Evolutionary conservation across 2,329 filamentous ascomycete genomes (phyloP), one percentile per base, ranked within the genome.

Genomic region (Juglanconis oblonga): DNA sequence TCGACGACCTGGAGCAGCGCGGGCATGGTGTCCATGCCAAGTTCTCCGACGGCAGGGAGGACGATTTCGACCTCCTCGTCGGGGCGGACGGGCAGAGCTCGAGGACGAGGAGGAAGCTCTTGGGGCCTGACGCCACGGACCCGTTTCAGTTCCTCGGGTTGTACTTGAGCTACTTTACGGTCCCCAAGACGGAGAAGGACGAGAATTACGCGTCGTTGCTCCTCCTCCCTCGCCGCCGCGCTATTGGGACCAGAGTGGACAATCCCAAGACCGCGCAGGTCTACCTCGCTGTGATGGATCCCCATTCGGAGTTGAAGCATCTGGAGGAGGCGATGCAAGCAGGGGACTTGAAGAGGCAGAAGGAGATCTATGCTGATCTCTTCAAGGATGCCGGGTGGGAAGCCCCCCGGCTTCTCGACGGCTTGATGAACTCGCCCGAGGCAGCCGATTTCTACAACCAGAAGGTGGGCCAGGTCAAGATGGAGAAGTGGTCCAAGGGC

Each of bases 11-110:
- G 47, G 64, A 66, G 32, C 68, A 75, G n/a, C 64, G 66, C 9
- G 66, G 62, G 9, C 57, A 62, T 29, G 57, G 55, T 1, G 69
- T 74, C 7, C 58, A 62, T 7, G 72, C 70, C 3, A 57, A 51
- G 31, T 77, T 85, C 55, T 74, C 73, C 2, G 75, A 81, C 55
- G 79, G 79, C 4, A 66, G 66, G 0, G 68, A 64, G 4, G 73
- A 75, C 24, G 68, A 67, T 2, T 86, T 74, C 63, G 83, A 86
- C 62, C 65, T 86, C 0, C 66, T 86, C 0, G 75, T 86, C 47
- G 81, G 78, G 4, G 81, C 81, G 2, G 83, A 86, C 60, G 83
- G 83, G 0, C 74, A 80, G 17, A 73, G 76, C 1, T 85, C 81
- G 0, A 73, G 73, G 29, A 76, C 79, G 14, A 73, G 80, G 1